Percentiles rank a stretch among this genome's conserved stretches.
phyloP scores from a whole-genome alignment of 495 filamentous ascomycete species.

The Schizothecium vesticola region DNA sequence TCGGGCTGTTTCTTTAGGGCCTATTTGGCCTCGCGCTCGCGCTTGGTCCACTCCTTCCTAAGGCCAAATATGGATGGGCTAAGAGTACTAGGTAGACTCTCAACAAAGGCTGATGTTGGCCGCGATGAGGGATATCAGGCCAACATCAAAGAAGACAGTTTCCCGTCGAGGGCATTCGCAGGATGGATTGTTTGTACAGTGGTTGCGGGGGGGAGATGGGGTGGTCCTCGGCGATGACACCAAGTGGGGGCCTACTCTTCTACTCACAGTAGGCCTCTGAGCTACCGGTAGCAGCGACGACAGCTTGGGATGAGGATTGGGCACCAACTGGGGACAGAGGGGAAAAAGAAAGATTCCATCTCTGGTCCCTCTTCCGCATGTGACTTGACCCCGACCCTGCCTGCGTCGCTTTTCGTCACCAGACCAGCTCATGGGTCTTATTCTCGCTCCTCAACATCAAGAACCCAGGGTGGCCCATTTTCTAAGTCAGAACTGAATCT shows the following conservation, averaged over 20 bases:
- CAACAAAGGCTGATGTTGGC: not conserved
- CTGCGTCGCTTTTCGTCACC: not conserved
- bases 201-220: not conserved
- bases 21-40: constrained; percentile 42
- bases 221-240: not conserved
- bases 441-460: not conserved
- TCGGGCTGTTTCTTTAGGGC: constrained; percentile 19
- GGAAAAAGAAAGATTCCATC: not conserved
- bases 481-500: not conserved
- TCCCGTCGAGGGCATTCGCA: not conserved
- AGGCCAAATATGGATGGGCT: constrained; percentile 20
- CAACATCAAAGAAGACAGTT: not conserved
- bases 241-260: not conserved
- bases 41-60: constrained; percentile 48
- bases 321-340: not conserved
- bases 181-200: not conserved
- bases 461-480: not conserved
- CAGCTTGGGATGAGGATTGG: not conserved
- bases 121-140: not conserved
- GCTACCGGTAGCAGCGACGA: not conserved
- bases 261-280: not conserved
- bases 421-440: not conserved
- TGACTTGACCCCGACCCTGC: not conserved
- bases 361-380: not conserved
- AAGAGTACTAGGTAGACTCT: not conserved